phyloP scores from a whole-genome alignment of 345 rosid species.

The Acer saccharum region DNA sequence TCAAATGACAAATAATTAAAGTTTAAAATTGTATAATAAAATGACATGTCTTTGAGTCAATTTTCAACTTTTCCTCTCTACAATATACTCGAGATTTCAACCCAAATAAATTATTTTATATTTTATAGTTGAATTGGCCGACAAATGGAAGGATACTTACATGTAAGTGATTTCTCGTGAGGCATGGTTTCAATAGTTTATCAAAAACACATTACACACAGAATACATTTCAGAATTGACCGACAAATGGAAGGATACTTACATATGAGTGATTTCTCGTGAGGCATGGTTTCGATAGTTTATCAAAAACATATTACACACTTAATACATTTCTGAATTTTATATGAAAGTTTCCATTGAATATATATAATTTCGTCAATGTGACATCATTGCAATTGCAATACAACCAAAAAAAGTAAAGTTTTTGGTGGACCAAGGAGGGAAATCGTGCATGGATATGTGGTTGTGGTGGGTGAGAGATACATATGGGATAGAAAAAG shows the following conservation, averaged over 20 bases:
- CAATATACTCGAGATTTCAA: background rate
- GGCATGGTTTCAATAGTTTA: background rate
- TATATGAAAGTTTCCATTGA: too few relatives aligned
- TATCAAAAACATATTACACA: too few relatives aligned
- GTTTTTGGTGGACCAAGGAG: slow-evolving; percentile 11
- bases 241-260: background rate
- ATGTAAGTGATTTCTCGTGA: background rate
- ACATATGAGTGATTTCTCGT: background rate
- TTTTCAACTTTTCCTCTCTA: background rate
- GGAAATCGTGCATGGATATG: background rate
- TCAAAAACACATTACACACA: too few relatives aligned
- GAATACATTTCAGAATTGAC: too few relatives aligned
- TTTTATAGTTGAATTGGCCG: background rate
- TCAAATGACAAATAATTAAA: background rate
- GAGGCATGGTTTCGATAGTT: background rate
- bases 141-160: background rate
- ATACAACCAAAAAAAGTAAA: background rate
- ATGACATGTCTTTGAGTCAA: background rate
- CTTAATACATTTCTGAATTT: too few relatives aligned
- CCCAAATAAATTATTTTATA: background rate
- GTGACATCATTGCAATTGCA: background rate
- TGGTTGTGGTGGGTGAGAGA: background rate
- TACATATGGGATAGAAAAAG: too few relatives aligned
- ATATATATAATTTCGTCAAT: background rate
- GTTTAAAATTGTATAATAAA: too few relatives aligned